A percentile compares a stretch with the other conserved stretches of the same genome.
These are phyloP conservation scores for Cryoendolithus antarcticus DNA, from an alignment of 2,329 filamentous ascomycete species.

Conservation along the genomic window DNA sequence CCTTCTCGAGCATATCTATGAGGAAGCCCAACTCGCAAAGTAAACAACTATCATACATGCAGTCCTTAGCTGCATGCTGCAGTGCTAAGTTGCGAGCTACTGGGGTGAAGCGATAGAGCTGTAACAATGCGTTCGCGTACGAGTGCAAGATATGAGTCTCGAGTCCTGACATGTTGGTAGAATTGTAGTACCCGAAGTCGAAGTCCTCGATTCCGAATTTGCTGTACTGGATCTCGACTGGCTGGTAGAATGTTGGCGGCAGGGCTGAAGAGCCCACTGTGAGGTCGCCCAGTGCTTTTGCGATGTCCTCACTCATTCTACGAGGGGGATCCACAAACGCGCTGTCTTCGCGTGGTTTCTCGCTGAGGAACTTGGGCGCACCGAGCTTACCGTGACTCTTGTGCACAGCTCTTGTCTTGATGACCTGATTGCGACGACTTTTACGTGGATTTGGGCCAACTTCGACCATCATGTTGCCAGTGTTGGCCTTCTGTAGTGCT, in stretches of 20 bases:
- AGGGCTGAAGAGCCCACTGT: conserved; percentile 65
- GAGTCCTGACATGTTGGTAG: conserved; percentile 77
- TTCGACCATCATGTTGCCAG: conserved; percentile 35
- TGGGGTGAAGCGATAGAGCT: conserved; percentile 84
- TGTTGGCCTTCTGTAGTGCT: conserved; percentile 57
- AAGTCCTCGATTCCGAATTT: conserved; percentile 99
- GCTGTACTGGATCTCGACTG: conserved; percentile 97
- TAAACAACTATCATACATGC: conserved; percentile 69
- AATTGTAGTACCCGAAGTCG: conserved; percentile 96
- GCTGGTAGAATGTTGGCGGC: conserved; percentile 77
- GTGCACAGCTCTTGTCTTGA: conserved; percentile 35
- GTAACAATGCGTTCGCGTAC: conserved; percentile 84
- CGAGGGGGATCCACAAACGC: conserved; percentile 29
- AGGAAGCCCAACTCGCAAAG: conserved; percentile 91
- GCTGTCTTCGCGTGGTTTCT: conserved; percentile 59
- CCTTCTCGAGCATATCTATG: conserved; percentile 97
- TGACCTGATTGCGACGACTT: conserved; percentile 66
- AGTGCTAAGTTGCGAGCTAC: conserved; percentile 77
- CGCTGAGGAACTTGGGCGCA: conserved; percentile 88
- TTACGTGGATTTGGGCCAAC: conserved; percentile 42
- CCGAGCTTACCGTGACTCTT: conserved; percentile 50
- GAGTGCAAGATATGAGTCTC: conserved; percentile 96
- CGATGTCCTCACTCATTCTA: conserved; percentile 43
- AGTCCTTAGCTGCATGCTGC: conserved; percentile 76
- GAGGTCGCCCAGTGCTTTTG: conserved; percentile 53